A percentile compares a stretch with the other conserved stretches of the same genome.
phyloP scores from a whole-genome alignment of 2,329 filamentous ascomycete species.

The Aureobasidium leucospermi region DNA sequence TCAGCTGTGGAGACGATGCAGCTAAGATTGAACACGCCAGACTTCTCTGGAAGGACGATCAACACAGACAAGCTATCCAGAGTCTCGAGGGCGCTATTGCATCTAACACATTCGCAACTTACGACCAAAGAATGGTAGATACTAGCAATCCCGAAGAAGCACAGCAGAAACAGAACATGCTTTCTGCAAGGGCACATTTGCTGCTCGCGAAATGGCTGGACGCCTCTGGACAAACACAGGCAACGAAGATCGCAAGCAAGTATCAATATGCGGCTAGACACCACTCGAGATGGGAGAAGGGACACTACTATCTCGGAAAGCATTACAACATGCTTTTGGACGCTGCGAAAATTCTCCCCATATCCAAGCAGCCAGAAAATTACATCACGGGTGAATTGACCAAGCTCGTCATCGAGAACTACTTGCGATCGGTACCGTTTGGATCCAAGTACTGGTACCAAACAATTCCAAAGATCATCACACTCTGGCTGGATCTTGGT shows the following conservation, averaged over 20 bases:
- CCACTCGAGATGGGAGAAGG: constrained; percentile 77
- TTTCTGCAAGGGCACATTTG: constrained; percentile 73
- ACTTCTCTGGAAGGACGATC: constrained; percentile 85
- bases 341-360: constrained; percentile 70
- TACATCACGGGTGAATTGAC: constrained; percentile 71
- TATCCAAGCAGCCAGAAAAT: constrained; percentile 57
- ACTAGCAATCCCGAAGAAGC: constrained; percentile 26
- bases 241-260: constrained; percentile 66
- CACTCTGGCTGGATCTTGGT: constrained; percentile 89
- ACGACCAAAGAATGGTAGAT: constrained; percentile 29
- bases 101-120: constrained; percentile 62
- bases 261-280: constrained; percentile 77
- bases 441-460: constrained; percentile 96
- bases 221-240: constrained; percentile 85
- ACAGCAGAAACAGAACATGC: constrained; percentile 47
- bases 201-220: constrained; percentile 96
- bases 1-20: constrained; percentile 72
- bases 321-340: constrained; percentile 97
- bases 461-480: constrained; percentile 83
- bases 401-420: constrained; percentile 89
- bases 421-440: constrained; percentile 74
- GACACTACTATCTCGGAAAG: constrained; percentile 91
- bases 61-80: constrained; percentile 91
- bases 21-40: constrained; percentile 92
- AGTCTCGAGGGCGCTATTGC: constrained; percentile 80